These are phyloP conservation scores for Fusarium globosum DNA, from an alignment of 2,329 filamentous ascomycete genomes.

Conservation along the genomic window DNA sequence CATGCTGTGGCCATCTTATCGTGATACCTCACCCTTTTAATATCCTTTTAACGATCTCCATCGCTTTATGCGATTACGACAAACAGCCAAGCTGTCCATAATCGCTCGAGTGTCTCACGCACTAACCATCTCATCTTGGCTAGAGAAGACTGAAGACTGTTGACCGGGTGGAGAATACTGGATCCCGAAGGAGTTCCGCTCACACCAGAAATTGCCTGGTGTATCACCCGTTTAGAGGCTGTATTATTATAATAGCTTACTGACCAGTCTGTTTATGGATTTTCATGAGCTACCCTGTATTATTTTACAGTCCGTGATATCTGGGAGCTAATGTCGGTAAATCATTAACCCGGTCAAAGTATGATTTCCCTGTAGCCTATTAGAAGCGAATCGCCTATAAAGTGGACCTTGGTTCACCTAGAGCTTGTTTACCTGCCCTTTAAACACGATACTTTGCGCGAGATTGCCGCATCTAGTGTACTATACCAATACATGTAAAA, in stretches of 20 bases:
- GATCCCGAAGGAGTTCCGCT: too few relatives aligned
- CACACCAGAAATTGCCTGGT: too few relatives aligned
- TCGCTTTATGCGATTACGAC: too few relatives aligned
- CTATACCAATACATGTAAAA: fast-evolving
- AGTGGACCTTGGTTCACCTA: fast-evolving
- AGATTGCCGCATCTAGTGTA: neutral
- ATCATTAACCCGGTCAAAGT: fast-evolving
- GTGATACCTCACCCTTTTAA: too few relatives aligned
- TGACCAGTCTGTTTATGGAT: neutral
- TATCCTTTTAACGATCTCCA: too few relatives aligned
- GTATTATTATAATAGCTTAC: neutral
- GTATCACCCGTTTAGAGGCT: too few relatives aligned
- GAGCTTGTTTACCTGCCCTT: neutral
- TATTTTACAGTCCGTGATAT: neutral
- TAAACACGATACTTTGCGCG: fast-evolving
- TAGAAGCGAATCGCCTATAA: neutral
- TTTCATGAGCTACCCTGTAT: neutral
- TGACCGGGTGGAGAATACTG: too few relatives aligned
- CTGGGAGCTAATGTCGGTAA: neutral
- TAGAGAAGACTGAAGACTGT: too few relatives aligned
- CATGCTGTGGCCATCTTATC: too few relatives aligned
- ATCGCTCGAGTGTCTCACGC: too few relatives aligned
- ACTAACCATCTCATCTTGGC: too few relatives aligned
- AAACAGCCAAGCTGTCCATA: too few relatives aligned
- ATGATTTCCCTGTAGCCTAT: fast-evolving